Percentiles rank a stretch among this genome's conserved stretches.
phyloP scores from a whole-genome alignment of 352 stramenopile species.

The Phytophthora syringae region DNA sequence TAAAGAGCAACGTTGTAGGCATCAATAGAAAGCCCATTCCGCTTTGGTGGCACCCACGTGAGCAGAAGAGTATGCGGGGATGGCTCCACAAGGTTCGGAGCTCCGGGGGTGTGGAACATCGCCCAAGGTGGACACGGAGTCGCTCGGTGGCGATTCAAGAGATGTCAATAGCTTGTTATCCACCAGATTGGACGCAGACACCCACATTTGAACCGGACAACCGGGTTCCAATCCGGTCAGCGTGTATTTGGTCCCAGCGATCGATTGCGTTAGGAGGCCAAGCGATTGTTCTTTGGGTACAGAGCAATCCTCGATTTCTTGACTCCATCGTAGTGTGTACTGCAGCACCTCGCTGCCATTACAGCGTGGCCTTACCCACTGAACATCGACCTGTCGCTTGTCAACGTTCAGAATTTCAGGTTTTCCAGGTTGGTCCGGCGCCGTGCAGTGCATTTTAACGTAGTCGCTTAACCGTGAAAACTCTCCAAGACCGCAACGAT shows the following conservation, averaged over 20 bases:
- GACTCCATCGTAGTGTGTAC: slow-evolving; percentile 65
- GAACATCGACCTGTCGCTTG: slow-evolving; percentile 47
- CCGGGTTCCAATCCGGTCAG: slow-evolving; percentile 50
- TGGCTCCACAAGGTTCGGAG: slow-evolving; percentile 33
- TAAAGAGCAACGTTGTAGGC: slow-evolving; percentile 57
- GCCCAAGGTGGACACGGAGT: slow-evolving; percentile 42
- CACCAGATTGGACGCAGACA: slow-evolving; percentile 70
- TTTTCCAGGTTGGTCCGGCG: slow-evolving; percentile 49
- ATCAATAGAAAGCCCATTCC: slow-evolving; percentile 61
- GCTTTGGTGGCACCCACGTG: slow-evolving; percentile 42
- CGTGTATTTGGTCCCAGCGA: slow-evolving; percentile 56
- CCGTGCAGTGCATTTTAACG: slow-evolving; percentile 71
- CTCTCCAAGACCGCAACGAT: slow-evolving; percentile 63
- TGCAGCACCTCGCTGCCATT: slow-evolving; percentile 80
- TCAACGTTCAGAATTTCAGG: slow-evolving; percentile 46
- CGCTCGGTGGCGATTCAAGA: slow-evolving; percentile 46
- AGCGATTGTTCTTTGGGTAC: slow-evolving; percentile 13
- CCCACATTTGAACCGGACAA: slow-evolving; percentile 42
- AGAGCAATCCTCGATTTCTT: slow-evolving; percentile 24
- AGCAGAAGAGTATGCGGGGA: slow-evolving; percentile 53
- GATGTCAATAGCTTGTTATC: slow-evolving; percentile 62
- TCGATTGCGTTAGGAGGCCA: slow-evolving; percentile 54
- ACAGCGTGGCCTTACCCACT: slow-evolving; percentile 64
- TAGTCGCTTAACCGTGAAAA: slow-evolving; percentile 78
- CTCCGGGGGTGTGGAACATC: slow-evolving; percentile 53